A percentile compares a stretch with the other conserved stretches of the same genome.
Evolutionary conservation across 768 basidiomycete species (phyloP).

Genomic region (Russula lepida): DNA sequence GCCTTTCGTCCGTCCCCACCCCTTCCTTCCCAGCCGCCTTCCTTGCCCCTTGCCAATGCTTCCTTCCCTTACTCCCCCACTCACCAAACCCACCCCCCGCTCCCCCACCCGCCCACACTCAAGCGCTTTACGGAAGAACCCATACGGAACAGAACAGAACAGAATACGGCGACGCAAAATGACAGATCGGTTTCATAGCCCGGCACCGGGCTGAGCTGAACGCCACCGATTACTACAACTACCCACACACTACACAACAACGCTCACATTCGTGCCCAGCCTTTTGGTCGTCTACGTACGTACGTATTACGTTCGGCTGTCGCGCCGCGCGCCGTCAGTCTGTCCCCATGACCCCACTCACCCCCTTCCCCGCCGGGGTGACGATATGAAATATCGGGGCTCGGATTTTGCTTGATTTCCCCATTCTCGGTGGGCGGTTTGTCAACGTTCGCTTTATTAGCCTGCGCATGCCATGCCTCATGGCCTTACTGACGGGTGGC

Average conservation of each 20-base stretch:
- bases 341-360: slow-evolving; percentile 14
- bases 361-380: neutral
- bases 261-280: neutral
- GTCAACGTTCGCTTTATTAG: neutral
- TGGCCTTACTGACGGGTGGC: neutral
- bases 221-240: slow-evolving; percentile 16
- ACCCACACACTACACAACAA: no score
- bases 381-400: neutral
- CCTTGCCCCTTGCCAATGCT: no score
- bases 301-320: slow-evolving; percentile 14
- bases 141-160: no score
- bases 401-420: neutral
- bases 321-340: neutral
- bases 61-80: neutral
- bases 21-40: neutral
- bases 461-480: no score
- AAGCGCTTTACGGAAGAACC: slow-evolving; percentile 13
- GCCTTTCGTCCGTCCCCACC: neutral
- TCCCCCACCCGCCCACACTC: slow-evolving; percentile 2
- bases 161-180: slow-evolving; percentile 11
- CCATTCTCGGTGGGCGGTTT: neutral
- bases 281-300: neutral
- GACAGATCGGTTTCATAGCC: slow-evolving; percentile 15
- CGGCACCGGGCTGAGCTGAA: slow-evolving; percentile 8
- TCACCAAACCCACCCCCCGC: neutral